Evolutionary conservation across 345 rosid genomes (phyloP).

Genomic region (Syzygium grande): DNA sequence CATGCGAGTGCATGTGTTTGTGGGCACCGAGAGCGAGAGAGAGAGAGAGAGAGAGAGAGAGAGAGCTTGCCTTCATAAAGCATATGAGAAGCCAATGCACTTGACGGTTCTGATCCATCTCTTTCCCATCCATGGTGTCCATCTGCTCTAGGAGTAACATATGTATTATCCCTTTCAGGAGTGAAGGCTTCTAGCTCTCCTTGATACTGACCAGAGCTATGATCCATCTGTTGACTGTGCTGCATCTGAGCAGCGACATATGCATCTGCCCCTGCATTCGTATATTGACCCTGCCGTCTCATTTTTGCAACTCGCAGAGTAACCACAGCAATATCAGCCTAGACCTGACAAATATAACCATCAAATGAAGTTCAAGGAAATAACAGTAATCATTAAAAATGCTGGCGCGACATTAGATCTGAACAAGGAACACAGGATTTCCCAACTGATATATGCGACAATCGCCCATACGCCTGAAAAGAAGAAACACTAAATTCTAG

Average conservation of each 20-base stretch:
- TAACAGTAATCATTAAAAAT: not conserved
- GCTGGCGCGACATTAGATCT: not conserved
- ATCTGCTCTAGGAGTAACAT: constrained; percentile 35
- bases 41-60: not conserved
- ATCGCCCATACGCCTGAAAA: not conserved
- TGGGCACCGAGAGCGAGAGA: not conserved
- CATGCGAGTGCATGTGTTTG: not conserved
- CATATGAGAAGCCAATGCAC: constrained; percentile 35
- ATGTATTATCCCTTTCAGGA: constrained; percentile 72
- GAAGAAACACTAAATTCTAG: not conserved
- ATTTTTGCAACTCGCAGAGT: constrained; percentile 7
- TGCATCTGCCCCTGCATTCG: constrained; percentile 40
- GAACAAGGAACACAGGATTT: not conserved
- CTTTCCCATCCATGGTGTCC: constrained; percentile 76
- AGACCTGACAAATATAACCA: not conserved
- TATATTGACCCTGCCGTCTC: constrained; percentile 69
- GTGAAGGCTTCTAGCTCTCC: constrained; percentile 88
- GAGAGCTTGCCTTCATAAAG: constrained; percentile 48
- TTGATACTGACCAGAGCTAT: constrained; percentile 43
- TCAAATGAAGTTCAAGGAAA: not conserved
- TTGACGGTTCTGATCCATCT: constrained; percentile 55
- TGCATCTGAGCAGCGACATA: constrained; percentile 58
- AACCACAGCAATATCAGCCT: not conserved
- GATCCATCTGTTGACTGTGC: constrained; percentile 46
- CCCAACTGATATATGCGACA: not conserved